Evolutionary conservation across 345 rosid genomes (phyloP).

Genomic region (Camelina laxa): DNA sequence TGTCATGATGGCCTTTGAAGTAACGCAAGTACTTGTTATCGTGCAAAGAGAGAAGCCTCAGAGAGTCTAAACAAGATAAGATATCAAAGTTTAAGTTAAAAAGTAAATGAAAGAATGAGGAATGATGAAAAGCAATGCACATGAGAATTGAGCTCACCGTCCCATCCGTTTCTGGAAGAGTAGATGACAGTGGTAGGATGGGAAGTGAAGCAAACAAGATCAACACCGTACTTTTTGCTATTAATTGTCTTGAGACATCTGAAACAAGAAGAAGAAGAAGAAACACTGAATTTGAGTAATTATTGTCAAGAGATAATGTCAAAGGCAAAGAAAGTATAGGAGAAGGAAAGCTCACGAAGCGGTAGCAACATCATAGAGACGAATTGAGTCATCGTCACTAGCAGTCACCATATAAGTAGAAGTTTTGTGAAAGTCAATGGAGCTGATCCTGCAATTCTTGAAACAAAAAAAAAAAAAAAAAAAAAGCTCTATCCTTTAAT

Average conservation of each 20-base stretch:
- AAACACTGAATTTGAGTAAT: background rate
- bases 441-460: conserved; percentile 87
- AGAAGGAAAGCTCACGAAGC: conserved; percentile 58
- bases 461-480: background rate
- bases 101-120: background rate
- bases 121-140: background rate
- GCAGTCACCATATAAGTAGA: conserved; percentile 91
- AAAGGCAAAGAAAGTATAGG: background rate
- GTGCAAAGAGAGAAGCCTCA: conserved; percentile 89
- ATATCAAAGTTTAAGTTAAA: background rate
- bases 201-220: conserved; percentile 87
- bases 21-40: conserved; percentile 97
- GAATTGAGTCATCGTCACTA: conserved; percentile 96
- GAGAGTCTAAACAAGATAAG: conserved; percentile 58
- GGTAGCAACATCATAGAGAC: conserved; percentile 72
- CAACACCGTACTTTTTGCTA: conserved; percentile 99
- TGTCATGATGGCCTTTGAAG: conserved; percentile 98
- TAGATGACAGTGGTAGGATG: conserved; percentile 93
- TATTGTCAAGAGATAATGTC: background rate
- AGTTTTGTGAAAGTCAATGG: conserved; percentile 88
- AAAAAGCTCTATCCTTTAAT: background rate
- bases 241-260: conserved; percentile 95
- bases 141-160: conserved; percentile 58
- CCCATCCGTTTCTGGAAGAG: conserved; percentile 99
- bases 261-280: conserved; percentile 13